Evolutionary conservation across 1,139 yeast species (phyloP).

Genomic region (Hanseniaspora gamundiae): DNA sequence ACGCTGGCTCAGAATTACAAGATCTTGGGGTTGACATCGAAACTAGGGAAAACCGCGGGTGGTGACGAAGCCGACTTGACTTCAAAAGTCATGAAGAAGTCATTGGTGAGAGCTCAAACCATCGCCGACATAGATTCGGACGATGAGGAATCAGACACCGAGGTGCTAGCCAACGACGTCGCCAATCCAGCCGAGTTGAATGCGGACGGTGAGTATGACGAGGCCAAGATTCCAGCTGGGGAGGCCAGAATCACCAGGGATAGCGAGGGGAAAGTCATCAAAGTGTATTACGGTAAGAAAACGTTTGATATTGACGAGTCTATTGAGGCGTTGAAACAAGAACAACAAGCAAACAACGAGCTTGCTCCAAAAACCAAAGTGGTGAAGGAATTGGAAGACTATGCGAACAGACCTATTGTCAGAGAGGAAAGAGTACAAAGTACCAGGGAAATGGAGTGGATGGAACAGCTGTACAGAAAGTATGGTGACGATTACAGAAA

Average conservation of each 20-base stretch:
- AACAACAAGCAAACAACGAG: constrained; percentile 20
- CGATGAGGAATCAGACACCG: constrained; percentile 28
- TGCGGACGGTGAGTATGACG: constrained; percentile 38
- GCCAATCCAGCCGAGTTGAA: constrained; percentile 22
- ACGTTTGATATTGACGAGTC: constrained; percentile 19
- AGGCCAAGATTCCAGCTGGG: constrained; percentile 51
- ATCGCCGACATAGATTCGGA: constrained; percentile 29
- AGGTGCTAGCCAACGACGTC: constrained; percentile 21
- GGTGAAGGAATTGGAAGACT: constrained; percentile 55
- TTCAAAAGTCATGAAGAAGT: constrained; percentile 15
- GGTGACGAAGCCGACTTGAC: constrained; percentile 45
- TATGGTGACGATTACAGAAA: constrained; percentile 81
- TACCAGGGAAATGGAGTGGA: constrained; percentile 68
- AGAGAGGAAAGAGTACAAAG: constrained; percentile 50
- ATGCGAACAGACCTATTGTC: constrained; percentile 42
- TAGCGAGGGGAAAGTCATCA: constrained; percentile 55
- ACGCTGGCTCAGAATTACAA: constrained; percentile 80
- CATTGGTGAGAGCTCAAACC: constrained; percentile 10
- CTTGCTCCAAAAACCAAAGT: constrained; percentile 35
- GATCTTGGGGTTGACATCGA: constrained; percentile 59
- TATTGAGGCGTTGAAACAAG: constrained; percentile 20
- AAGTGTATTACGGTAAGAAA: constrained; percentile 58
- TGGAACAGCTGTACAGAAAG: constrained; percentile 49
- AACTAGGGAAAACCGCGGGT: constrained; percentile 55
- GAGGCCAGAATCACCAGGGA: constrained; percentile 76